Percentiles rank a stretch among this genome's conserved stretches.
phyloP scores from a whole-genome alignment of 2,329 filamentous ascomycete species.

The Diaporthe citri region DNA sequence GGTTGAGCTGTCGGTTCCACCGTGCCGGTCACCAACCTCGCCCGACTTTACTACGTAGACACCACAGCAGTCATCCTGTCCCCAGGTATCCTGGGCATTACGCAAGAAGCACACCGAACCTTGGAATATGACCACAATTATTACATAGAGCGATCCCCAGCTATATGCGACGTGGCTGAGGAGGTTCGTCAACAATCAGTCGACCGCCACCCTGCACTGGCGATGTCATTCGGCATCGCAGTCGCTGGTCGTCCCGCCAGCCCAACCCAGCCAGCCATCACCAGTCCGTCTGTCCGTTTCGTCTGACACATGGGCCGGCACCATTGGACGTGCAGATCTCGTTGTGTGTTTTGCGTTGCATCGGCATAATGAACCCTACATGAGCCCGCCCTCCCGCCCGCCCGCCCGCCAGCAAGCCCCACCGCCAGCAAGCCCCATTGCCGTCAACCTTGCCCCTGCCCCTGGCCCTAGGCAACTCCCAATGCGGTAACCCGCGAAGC shows the following conservation, averaged over 20 bases:
- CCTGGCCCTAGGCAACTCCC: slow-evolving; percentile 19
- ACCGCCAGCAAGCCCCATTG: slow-evolving; percentile 14
- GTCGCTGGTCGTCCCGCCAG: not conserved
- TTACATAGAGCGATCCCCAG: not conserved
- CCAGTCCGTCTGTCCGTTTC: slow-evolving; percentile 3
- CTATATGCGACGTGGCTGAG: slow-evolving; percentile 13
- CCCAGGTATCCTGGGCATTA: slow-evolving; percentile 4
- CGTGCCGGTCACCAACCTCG: slow-evolving; percentile 9
- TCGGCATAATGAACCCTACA: slow-evolving; percentile 31
- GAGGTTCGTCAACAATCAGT: slow-evolving; percentile 22
- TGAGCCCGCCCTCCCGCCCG: slow-evolving; percentile 4
- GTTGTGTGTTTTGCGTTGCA: slow-evolving; percentile 25
- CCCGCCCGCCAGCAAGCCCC: not conserved
- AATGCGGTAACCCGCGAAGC: slow-evolving; percentile 38
- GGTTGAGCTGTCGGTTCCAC: slow-evolving; percentile 28
- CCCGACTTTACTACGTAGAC: slow-evolving; percentile 6
- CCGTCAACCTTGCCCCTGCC: slow-evolving; percentile 21
- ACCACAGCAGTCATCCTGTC: slow-evolving; percentile 7
- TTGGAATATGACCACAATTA: slow-evolving; percentile 23
- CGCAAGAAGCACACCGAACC: not conserved
- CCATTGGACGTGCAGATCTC: slow-evolving; percentile 28
- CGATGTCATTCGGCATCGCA: slow-evolving; percentile 17
- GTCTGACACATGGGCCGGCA: slow-evolving; percentile 26
- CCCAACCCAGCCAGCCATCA: slow-evolving; percentile 4
- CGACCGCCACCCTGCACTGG: slow-evolving; percentile 21